Evolutionary conservation across 2,329 filamentous ascomycete genomes (phyloP), one percentile per base, ranked within the genome.

Genomic region (Thermomyces lanuginosus): DNA sequence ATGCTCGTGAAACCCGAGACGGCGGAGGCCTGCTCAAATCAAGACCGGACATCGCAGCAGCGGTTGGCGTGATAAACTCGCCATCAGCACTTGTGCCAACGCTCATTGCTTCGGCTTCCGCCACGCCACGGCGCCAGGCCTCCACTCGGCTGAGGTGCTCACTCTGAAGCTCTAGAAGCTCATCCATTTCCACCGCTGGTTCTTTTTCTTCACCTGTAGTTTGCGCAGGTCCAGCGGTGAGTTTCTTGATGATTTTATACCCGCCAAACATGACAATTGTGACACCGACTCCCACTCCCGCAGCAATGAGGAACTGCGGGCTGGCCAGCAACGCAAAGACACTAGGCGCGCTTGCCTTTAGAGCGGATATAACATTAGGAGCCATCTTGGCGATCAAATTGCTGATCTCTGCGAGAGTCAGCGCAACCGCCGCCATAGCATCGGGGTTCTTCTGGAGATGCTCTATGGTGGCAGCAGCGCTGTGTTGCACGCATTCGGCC

Each of bases 221-320:
- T 31, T 16, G 36, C 33, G 27, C 40, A 40, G 18, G 43, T 39
- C 29, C 36, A 8, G 48, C 58, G 42, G 62, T 60, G 38, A 95
- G 80, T 41, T 73, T 76, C 63, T 93, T 91, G 55, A 98, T 74
- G 49, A 98, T 93, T 58, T 92, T 95, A 68, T 82, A 95, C 4
- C 89, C 86, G 28, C 89, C 89, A 33, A 98, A 81, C 51, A 89
- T 84, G 42, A 98, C 81, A 6, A 95, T 74, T 0, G 89, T 95
- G n/a, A 92, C 75, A 8, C 89, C 89, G 0, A 92, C 73, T 1
- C 79, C 81, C 8, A 92, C 72, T 22, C 84, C 80, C 1, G 80
- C 82, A 3, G 83, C 83, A 42, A 98, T 92, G 36, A 93, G 69
- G 48, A 98, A 98, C 45, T 98, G 82, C 1, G 89, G 89, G 30